Evolutionary conservation across 306 rosid genomes (phyloP), one percentile per base, ranked within the genome.

Genomic region (Vachellia pachyceras): DNA sequence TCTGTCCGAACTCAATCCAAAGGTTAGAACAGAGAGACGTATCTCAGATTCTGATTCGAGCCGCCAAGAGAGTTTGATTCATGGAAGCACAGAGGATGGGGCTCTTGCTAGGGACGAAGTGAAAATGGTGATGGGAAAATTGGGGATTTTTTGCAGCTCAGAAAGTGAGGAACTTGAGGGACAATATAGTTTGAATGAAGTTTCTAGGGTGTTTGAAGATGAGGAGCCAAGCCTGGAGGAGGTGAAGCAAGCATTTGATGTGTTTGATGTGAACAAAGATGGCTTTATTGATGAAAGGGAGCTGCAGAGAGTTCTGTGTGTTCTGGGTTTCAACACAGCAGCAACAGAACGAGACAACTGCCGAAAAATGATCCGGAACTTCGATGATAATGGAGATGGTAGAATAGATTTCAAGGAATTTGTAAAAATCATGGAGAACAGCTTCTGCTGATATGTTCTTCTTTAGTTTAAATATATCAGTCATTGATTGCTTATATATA

Each of bases 221-320:
- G 97, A 95, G 69, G 98, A 95, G 71, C 99, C 99, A 5, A 91
- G 97, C 77, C 65, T 93, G 72, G 93, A 85, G 77, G 99, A 95
- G 82, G 80, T 95, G 80, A 95, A 93, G 79, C 87, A 89, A 73
- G 97, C 98, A 80, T 95, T 95, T 77, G 89, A 92, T 80, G 95
- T 93, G 58, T 93, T 89, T 84, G 99, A 95, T 87, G 79, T 75
- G 84, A 95, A 93, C 83, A 79, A 82, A 79, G 97, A 95, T 85
- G 97, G 97, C 12, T 89, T 88, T 64, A 89, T 95, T 61, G 97
- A 89, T 85, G 97, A 85, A 29, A 14, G 33, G 77, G 99, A 95
- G 63, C 80, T 95, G 88, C 89, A 90, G 77, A 85, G 90, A 79
- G 92, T 90, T 80, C 79, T 95, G 8, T 50, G 86, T 20, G 36